These are phyloP conservation scores for Medicago arabica DNA, from an alignment of 306 rosid genomes.

Conservation along the genomic window DNA sequence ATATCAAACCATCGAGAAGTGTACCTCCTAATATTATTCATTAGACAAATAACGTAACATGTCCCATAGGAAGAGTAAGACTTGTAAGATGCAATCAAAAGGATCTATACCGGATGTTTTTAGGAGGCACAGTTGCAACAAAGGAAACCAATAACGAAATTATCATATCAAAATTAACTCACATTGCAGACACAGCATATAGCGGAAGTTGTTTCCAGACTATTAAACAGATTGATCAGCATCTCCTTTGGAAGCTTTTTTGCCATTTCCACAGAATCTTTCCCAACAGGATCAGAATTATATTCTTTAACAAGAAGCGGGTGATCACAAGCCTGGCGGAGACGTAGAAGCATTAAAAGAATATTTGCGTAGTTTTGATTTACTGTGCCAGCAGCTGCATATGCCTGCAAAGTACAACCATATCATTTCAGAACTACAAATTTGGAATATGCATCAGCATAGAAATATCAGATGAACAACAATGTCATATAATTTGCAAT, in stretches of 20 bases:
- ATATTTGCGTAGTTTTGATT: slow-evolving; percentile 98
- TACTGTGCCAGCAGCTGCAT: slow-evolving; percentile 99
- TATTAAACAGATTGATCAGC: slow-evolving; percentile 64
- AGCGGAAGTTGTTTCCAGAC: slow-evolving; percentile 72
- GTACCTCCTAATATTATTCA: slow-evolving; percentile 8
- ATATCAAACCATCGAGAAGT: slow-evolving; percentile 11
- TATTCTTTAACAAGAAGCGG: slow-evolving; percentile 88
- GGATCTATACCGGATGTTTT: slow-evolving; percentile 28
- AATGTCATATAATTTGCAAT: slow-evolving; percentile 6
- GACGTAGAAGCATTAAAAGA: slow-evolving; percentile 94
- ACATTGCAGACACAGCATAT: slow-evolving; percentile 79
- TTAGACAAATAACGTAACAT: slow-evolving; percentile 33
- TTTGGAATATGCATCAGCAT: slow-evolving; percentile 6
- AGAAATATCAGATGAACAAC: slow-evolving; percentile 21
- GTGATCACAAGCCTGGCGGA: slow-evolving; percentile 98
- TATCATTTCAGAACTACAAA: slow-evolving; percentile 40
- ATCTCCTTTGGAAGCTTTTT: slow-evolving; percentile 70
- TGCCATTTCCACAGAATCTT: slow-evolving; percentile 77
- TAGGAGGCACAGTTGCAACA: slow-evolving; percentile 21
- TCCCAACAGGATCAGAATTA: slow-evolving; percentile 69
- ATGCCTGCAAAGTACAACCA: slow-evolving; percentile 68
- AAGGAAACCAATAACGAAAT: slow-evolving; percentile 26
- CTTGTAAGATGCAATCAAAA: slow-evolving; percentile 18
- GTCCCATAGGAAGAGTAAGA: slow-evolving; percentile 36
- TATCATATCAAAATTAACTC: slow-evolving; percentile 53